These are phyloP conservation scores for Phytophthora rubi DNA, from an alignment of 352 stramenopile species.

Conservation along the genomic window DNA sequence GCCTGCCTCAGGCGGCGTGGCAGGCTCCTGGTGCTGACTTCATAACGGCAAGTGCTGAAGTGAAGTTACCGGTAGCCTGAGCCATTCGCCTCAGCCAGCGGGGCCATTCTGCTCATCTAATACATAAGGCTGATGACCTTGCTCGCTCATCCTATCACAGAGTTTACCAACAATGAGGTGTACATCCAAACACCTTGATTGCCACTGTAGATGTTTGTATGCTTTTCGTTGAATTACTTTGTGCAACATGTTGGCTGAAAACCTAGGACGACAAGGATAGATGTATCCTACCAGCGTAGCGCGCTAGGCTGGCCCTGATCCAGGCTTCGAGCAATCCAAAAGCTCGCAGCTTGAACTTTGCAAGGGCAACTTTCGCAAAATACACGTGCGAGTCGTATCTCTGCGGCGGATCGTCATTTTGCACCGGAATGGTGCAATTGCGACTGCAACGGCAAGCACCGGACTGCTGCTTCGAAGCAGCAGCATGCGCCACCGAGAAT, in stretches of 20 bases:
- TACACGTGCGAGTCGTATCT: slow-evolving; percentile 3
- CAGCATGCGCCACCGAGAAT: neutral
- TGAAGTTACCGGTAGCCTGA: neutral
- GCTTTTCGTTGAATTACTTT: neutral
- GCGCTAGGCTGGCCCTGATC: neutral
- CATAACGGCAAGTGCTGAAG: slow-evolving; percentile 16
- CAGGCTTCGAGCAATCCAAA: neutral
- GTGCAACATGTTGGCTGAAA: neutral
- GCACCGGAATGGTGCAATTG: slow-evolving; percentile 9
- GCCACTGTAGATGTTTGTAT: neutral
- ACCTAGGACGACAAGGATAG: neutral
- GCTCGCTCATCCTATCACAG: slow-evolving; percentile 18
- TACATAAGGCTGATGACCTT: neutral
- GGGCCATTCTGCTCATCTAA: neutral
- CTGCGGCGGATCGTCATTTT: slow-evolving; percentile 9
- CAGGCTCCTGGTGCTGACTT: slow-evolving; percentile 7
- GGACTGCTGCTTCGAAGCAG: slow-evolving; percentile 6
- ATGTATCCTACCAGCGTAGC: neutral
- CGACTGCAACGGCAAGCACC: slow-evolving; percentile 1
- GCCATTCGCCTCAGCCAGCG: no score
- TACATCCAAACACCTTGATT: slow-evolving; percentile 26
- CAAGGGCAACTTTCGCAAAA: slow-evolving; percentile 19
- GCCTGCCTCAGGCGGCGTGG: slow-evolving; percentile 3
- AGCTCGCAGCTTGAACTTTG: neutral
- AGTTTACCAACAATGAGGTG: slow-evolving; percentile 18